Evolutionary conservation across 805 yeast genomes (phyloP), one percentile per base, ranked within the genome.

Genomic region (Wickerhamiella cacticola): DNA sequence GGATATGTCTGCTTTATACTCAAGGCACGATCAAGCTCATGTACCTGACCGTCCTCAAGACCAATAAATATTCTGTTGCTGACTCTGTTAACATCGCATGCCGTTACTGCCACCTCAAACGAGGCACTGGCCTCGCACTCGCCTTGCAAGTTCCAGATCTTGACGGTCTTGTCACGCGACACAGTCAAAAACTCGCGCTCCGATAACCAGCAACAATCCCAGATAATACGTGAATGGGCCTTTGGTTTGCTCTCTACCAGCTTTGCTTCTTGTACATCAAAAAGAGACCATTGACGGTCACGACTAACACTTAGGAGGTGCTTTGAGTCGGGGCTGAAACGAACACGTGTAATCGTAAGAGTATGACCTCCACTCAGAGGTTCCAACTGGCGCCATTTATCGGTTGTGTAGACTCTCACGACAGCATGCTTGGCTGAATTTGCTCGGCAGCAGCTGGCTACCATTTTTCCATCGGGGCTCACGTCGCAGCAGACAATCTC

Each of bases 361-460:
- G 75, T 76, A 62, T 92, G 99, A 8, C 48, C 50, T 13, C 45
- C 46, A 6, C 28, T 49, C 4, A 68, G 69, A 21, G 78, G 78
- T 49, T 71, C 75, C 36, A 75, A 64, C 53, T 82, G 85, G 43
- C 73, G 75, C 78, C 82, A 79, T 6, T 62, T 61, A 9, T 51
- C 40, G 0, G 78, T 72, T 50, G 77, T 78, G 62, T 82, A 89
- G 0, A 88, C 62, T 51, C 96, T 72, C 22, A 92, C 74, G 12
- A 80, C 92, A 0, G 96, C 95, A 64, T 92, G 96, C 51, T 77
- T 77, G 15, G 76, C 74, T 6, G 78, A 75, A 62, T 89, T 89
- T 3, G 97, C 87, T 52, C 80, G 75, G 68, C 96, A 89, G n/a
- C 96, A 83, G 7, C 94, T 78, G 2, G 96, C 96, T 39, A 92